phyloP scores from a whole-genome alignment of 1,284 basidiomycete genomes.

The Vanrija sp. region DNA sequence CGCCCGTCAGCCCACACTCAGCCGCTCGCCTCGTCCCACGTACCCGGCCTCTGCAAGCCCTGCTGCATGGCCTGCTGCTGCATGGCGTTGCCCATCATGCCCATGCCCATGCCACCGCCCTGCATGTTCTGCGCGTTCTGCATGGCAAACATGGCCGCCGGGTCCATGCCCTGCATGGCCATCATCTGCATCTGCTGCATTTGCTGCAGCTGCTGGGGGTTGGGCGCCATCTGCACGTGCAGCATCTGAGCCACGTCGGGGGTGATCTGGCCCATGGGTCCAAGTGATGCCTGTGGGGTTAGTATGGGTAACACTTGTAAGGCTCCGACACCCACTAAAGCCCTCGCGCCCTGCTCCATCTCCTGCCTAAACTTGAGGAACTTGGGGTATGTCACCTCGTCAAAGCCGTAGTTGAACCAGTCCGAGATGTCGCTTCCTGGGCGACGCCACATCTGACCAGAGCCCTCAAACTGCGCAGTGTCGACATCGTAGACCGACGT shows the following conservation, averaged over 20 bases:
- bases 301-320: not conserved
- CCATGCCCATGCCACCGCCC: conserved; percentile 17
- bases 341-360: conserved; percentile 59
- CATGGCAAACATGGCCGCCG: conserved; percentile 36
- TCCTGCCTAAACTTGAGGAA: conserved; percentile 83
- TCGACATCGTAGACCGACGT: conserved; percentile 87
- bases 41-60: conserved; percentile 1
- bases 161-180: conserved; percentile 44
- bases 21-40: not conserved
- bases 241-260: conserved; percentile 33
- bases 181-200: conserved; percentile 38
- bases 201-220: conserved; percentile 35
- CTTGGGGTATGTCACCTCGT: conserved; percentile 90
- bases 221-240: conserved; percentile 47
- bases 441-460: conserved; percentile 74
- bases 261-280: conserved; percentile 28
- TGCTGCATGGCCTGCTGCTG: not conserved
- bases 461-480: conserved; percentile 71
- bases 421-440: conserved; percentile 92
- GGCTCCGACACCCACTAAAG: conserved; percentile 40
- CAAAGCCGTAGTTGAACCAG: conserved; percentile 99
- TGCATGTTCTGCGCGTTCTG: conserved; percentile 21
- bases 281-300: conserved; percentile 28
- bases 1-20: not conserved
- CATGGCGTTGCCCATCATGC: conserved; percentile 14